Evolutionary conservation across 805 yeast species (phyloP).

Genomic region (Geotrichum ghanense): DNA sequence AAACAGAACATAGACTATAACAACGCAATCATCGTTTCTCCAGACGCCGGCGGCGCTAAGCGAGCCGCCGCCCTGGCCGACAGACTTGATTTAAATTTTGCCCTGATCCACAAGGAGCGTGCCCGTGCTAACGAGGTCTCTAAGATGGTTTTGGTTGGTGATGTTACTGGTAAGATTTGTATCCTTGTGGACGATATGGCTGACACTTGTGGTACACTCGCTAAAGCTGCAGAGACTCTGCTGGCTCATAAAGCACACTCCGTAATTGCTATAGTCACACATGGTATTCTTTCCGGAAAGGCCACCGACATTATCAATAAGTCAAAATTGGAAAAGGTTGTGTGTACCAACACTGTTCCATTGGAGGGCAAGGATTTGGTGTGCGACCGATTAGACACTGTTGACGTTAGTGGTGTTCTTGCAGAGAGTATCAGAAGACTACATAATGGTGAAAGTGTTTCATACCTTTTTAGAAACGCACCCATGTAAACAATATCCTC

Average conservation of each 20-base stretch:
- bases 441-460: conserved; percentile 93
- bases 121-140: conserved; percentile 94
- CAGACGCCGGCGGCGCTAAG: conserved; percentile 99
- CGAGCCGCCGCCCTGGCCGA: conserved; percentile 97
- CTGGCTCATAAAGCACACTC: conserved; percentile 69
- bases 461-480: conserved; percentile 71
- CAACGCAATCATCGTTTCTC: conserved; percentile 76
- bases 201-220: conserved; percentile 95
- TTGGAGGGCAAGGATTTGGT: conserved; percentile 49
- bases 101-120: conserved; percentile 94
- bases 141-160: conserved; percentile 96
- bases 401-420: conserved; percentile 77
- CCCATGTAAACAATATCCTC: conserved; percentile 27
- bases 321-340: conserved; percentile 59
- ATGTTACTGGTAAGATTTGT: conserved; percentile 76
- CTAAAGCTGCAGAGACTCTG: conserved; percentile 86
- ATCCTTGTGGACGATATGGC: conserved; percentile 96
- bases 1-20: conserved; percentile 46
- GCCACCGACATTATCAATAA: conserved; percentile 68
- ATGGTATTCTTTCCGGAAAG: conserved; percentile 83
- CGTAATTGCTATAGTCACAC: conserved; percentile 92
- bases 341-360: conserved; percentile 93
- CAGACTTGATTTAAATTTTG: conserved; percentile 82
- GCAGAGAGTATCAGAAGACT: conserved; percentile 93
- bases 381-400: conserved; percentile 59